Base-by-base conservation (phyloP, 257 asterid species). In the Petunia axillaris region DNA sequence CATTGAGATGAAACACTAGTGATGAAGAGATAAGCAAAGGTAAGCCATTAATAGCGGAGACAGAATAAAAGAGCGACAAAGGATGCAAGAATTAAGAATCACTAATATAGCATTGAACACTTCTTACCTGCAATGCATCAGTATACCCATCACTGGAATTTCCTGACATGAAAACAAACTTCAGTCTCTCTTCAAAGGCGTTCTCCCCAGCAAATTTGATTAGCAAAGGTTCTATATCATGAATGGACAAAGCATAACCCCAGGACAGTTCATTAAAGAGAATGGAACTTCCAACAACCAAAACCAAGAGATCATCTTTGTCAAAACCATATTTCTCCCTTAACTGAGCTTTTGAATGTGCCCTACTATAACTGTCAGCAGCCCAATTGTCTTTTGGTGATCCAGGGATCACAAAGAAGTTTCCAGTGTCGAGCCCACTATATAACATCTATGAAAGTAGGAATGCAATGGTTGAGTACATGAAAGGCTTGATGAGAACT, bases 381-480 rank as follows among this genome's bases (percentile, higher is more conserved):
- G 94, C 92, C 97, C 98, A 96, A 85, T 88, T 91, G 91, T 96
- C 98, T 80, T 88, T 10, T 80, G 98, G 98, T 84, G 94, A 94
- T 84, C 97, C 99, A 83, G 97, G 98, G 86, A 94, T 87, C 82
- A 94, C 99, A 89, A 90, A 91, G 94, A 94, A 94, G 97, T 96
- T 94, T 92, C 98, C 99, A 86, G 97, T 88, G 95, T 96, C 99
- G 77, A 96, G 90, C 91, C 78, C 82, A 83, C 97, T 91, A 87
- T 94, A 96, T 85, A 96, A 82, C 93, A 96, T 96, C 99, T 96
- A 98, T 82, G 77, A 85, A 87, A 91, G 83, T 85, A 85, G 85
- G 84, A 82, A 81, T 48, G 64, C n/a, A 81, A 83, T 11, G 84
- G 87, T 73, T 81, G 88, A 85, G 84, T 54, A 83, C 82, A 83